Percentiles rank a stretch among this genome's conserved stretches.
phyloP scores from a whole-genome alignment of 805 yeast genomes.

The Starmerella apis region DNA sequence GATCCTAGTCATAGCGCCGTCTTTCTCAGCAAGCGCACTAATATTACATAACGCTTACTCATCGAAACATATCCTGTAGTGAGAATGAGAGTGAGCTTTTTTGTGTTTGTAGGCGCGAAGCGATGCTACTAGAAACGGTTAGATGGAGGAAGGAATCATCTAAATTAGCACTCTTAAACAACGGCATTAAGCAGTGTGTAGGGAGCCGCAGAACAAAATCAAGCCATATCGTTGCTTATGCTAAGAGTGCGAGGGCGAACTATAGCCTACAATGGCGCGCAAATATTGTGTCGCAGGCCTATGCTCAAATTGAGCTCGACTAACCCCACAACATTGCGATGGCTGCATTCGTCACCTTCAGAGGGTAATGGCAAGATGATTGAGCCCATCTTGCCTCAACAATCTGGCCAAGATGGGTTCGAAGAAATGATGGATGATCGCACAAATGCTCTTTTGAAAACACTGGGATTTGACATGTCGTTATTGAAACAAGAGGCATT shows the following conservation, averaged over 20 bases:
- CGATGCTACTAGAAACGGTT: too few relatives aligned
- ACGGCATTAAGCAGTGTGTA: neutral
- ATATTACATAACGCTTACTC: too few relatives aligned
- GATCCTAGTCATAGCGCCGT: too few relatives aligned
- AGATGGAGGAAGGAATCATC: too few relatives aligned
- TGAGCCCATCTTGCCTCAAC: constrained; percentile 14
- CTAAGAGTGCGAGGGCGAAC: neutral
- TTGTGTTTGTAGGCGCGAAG: too few relatives aligned
- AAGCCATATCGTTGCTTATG: neutral
- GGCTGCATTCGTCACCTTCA: neutral
- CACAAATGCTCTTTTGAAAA: constrained; percentile 18
- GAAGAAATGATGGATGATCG: constrained; percentile 24
- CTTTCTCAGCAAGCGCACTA: too few relatives aligned
- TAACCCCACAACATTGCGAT: neutral
- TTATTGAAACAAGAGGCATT: constrained; percentile 5
- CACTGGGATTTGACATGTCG: constrained; percentile 9
- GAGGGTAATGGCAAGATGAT: neutral
- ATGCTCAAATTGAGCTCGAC: neutral
- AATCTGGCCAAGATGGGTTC: constrained; percentile 16
- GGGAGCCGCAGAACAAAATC: neutral
- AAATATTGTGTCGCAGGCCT: neutral
- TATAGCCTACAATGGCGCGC: neutral
- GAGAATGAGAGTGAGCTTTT: too few relatives aligned
- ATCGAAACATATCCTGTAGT: too few relatives aligned
- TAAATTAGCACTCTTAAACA: too few relatives aligned